Conservation (phyloP, 2,329 filamentous ascomycete species). For the Chalaropsis thielavioides region DNA sequence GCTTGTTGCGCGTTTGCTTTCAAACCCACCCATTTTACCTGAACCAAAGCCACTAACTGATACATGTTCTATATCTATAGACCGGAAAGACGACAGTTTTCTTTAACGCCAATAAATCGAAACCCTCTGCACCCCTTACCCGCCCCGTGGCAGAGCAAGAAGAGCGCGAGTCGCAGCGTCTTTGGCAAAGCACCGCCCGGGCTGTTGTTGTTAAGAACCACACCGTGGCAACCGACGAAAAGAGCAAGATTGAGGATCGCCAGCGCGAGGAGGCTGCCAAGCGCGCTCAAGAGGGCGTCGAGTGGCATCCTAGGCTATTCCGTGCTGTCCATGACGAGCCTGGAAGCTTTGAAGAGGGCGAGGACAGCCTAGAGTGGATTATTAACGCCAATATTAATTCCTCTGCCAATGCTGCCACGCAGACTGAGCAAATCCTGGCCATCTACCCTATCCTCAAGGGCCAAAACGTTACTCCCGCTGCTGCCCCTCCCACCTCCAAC, state of each 20-base stretch:
- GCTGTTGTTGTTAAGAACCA: slow-evolving; percentile 80
- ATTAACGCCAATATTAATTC: slow-evolving; percentile 70
- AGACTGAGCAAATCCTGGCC: slow-evolving; percentile 67
- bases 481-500: slow-evolving; percentile 41
- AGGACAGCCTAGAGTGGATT: slow-evolving; percentile 89
- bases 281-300: slow-evolving; percentile 60
- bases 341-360: slow-evolving; percentile 59
- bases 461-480: slow-evolving; percentile 44
- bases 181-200: slow-evolving; percentile 70
- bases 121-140: slow-evolving; percentile 56
- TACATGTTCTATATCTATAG: slow-evolving; percentile 30
- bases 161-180: slow-evolving; percentile 73
- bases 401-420: slow-evolving; percentile 40
- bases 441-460: slow-evolving; percentile 76
- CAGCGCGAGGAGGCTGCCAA: slow-evolving; percentile 79
- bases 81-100: slow-evolving; percentile 80
- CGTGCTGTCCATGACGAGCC: slow-evolving; percentile 56
- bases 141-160: slow-evolving; percentile 75
- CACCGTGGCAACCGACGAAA: slow-evolving; percentile 79
- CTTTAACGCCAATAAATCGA: slow-evolving; percentile 71
- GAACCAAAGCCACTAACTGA: background rate
- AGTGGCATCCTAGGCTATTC: slow-evolving; percentile 85
- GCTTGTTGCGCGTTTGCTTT: slow-evolving; percentile 21
- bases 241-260: slow-evolving; percentile 86
- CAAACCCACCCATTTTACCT: too few relatives aligned